phyloP scores from a whole-genome alignment of 1,284 basidiomycete genomes.

The Marasmius sp. region DNA sequence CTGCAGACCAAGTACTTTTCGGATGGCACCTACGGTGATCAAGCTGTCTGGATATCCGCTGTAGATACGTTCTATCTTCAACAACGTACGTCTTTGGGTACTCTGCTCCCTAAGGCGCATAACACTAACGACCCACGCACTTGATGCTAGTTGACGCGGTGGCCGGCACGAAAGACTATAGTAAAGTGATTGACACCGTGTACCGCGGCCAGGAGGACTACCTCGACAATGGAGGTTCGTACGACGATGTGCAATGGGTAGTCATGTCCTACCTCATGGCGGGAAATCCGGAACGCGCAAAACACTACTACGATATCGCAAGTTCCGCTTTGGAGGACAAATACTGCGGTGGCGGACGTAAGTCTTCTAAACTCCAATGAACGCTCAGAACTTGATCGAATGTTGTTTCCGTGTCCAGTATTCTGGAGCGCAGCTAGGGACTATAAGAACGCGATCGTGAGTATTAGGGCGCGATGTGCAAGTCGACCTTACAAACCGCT shows the following conservation, averaged over 20 bases:
- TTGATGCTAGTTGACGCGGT: constrained; percentile 14
- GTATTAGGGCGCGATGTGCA: background rate
- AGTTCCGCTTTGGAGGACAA: constrained; percentile 8
- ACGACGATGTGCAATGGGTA: constrained; percentile 23
- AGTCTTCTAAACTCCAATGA: background rate
- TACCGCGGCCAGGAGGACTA: constrained; percentile 16
- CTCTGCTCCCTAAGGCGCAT: background rate
- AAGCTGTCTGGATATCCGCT: constrained; percentile 20
- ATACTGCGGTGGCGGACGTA: constrained; percentile 16
- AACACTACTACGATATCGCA: constrained; percentile 20
- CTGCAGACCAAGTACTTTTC: constrained; percentile 19
- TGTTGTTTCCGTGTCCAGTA: constrained; percentile 7
- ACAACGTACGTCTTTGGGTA: constrained; percentile 11
- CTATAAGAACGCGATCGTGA: constrained; percentile 23
- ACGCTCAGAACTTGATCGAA: too few relatives aligned
- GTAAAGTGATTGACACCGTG: constrained; percentile 18
- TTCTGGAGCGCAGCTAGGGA: constrained; percentile 19
- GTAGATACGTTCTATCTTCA: constrained; percentile 17
- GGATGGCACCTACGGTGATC: constrained; percentile 13
- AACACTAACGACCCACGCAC: background rate
- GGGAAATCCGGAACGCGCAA: constrained; percentile 15
- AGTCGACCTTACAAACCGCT: background rate
- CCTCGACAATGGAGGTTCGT: constrained; percentile 19
- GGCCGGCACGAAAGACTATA: constrained; percentile 13
- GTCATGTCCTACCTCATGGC: constrained; percentile 18